phyloP scores from a whole-genome alignment of 352 stramenopile genomes.

The Chrysophaeum taylorii region DNA sequence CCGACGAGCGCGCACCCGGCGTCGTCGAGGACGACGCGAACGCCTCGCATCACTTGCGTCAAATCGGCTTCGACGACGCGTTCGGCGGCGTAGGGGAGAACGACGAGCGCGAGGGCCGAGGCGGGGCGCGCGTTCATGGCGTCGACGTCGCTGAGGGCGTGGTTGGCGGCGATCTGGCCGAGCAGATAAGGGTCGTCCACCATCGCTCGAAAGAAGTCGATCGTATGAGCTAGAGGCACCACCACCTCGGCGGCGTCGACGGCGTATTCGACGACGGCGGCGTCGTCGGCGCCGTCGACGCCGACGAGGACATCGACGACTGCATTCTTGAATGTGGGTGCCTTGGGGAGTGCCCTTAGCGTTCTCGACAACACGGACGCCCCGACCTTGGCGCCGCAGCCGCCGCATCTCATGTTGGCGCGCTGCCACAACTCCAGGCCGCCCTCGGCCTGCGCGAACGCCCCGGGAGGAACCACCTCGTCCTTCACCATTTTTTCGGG shows the following conservation, averaged over 20 bases:
- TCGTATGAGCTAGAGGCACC: no score
- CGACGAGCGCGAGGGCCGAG: conserved; percentile 41
- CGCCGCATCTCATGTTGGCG: conserved; percentile 44
- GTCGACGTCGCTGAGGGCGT: conserved; percentile 49
- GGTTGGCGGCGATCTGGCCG: conserved; percentile 49
- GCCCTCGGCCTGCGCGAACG: not conserved
- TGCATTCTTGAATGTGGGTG: not conserved
- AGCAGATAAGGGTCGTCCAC: conserved; percentile 50
- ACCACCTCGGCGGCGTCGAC: conserved; percentile 29
- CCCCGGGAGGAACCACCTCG: not conserved
- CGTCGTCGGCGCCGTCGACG: conserved; percentile 35
- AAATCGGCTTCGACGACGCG: conserved; percentile 37
- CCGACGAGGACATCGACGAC: conserved; percentile 17
- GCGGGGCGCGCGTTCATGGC: conserved; percentile 42
- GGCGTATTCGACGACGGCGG: conserved; percentile 27
- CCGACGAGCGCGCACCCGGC: conserved; percentile 43
- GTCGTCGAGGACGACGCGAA: conserved; percentile 33
- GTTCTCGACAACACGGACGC: conserved; percentile 7
- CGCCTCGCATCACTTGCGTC: conserved; percentile 39
- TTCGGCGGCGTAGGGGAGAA: conserved; percentile 41
- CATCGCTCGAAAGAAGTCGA: conserved; percentile 54
- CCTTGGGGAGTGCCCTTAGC: conserved; percentile 5
- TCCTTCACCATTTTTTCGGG: not conserved
- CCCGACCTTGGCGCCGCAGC: conserved; percentile 47
- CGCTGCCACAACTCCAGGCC: conserved; percentile 20